Conservation (phyloP, 805 yeast genomes). For the Candida methanosorbosa region DNA sequence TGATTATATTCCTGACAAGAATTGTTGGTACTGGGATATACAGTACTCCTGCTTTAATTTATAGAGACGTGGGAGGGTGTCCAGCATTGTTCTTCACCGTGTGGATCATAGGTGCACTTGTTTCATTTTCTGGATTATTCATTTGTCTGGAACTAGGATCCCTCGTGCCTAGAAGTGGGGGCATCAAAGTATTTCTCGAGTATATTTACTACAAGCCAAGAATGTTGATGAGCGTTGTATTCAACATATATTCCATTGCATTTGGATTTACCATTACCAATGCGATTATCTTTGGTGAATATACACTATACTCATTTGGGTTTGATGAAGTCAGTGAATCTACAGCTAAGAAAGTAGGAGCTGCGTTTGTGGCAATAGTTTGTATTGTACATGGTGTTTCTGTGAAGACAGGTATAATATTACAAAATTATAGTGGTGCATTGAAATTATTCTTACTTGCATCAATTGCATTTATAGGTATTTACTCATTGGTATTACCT, state of each 20-base stretch:
- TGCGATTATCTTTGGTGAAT: constrained; percentile 47
- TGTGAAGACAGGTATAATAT: constrained; percentile 46
- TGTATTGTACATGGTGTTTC: constrained; percentile 48
- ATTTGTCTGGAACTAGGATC: constrained; percentile 65
- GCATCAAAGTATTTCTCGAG: constrained; percentile 65
- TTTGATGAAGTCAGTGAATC: constrained; percentile 28
- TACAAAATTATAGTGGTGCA: constrained; percentile 57
- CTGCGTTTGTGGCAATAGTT: constrained; percentile 26
- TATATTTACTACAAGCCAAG: constrained; percentile 55
- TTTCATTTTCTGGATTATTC: constrained; percentile 60
- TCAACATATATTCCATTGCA: constrained; percentile 35
- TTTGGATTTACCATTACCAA: constrained; percentile 46
- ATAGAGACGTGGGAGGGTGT: constrained; percentile 61
- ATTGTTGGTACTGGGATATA: constrained; percentile 76
- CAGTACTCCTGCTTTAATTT: constrained; percentile 61
- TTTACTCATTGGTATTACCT: constrained; percentile 49
- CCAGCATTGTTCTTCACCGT: constrained; percentile 48
- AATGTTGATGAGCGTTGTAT: constrained; percentile 39
- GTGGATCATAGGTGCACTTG: constrained; percentile 54
- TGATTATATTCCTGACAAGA: constrained; percentile 55
- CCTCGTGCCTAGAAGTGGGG: constrained; percentile 67
- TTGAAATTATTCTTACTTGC: constrained; percentile 47
- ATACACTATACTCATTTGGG: constrained; percentile 36
- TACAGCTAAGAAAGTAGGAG: constrained; percentile 33
- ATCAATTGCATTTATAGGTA: constrained; percentile 48